phyloP scores from a whole-genome alignment of 192 early-diverging fungal species.

The Gonapodya prolifera region DNA sequence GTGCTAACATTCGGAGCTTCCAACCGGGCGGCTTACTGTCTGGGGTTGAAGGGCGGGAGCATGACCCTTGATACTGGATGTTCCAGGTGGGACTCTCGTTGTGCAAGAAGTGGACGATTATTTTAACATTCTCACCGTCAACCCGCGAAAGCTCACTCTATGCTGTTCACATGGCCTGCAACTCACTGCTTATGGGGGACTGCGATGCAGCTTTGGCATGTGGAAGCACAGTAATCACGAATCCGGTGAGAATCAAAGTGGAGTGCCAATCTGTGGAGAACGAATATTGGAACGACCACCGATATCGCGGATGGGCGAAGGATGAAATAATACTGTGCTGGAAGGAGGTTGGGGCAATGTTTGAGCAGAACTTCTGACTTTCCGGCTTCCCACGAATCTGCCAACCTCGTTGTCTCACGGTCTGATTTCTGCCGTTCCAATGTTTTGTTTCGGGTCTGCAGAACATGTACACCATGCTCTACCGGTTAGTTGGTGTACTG shows the following conservation, averaged over 20 bases:
- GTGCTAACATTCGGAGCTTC: neutral
- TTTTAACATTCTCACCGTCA: too few relatives aligned
- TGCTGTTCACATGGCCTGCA: neutral
- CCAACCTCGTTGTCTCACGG: neutral
- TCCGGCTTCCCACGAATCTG: too few relatives aligned
- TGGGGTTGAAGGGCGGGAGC: neutral
- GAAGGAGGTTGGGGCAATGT: too few relatives aligned
- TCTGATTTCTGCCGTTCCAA: neutral
- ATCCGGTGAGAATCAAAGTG: neutral
- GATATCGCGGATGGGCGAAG: too few relatives aligned
- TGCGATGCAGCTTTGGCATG: neutral
- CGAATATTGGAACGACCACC: too few relatives aligned
- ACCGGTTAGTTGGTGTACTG: neutral
- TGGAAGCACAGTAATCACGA: neutral
- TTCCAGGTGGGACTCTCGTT: too few relatives aligned
- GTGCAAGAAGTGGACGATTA: too few relatives aligned
- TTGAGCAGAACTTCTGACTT: too few relatives aligned
- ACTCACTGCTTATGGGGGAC: constrained; percentile 2
- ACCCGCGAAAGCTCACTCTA: neutral
- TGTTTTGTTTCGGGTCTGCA: neutral
- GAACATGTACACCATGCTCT: constrained; percentile 5
- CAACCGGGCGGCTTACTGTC: neutral
- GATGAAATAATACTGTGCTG: too few relatives aligned
- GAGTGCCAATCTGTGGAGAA: neutral
- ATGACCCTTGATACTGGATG: constrained; percentile 2